phyloP scores from a whole-genome alignment of 192 early-diverging fungal species.

The Coemansia aciculifera region DNA sequence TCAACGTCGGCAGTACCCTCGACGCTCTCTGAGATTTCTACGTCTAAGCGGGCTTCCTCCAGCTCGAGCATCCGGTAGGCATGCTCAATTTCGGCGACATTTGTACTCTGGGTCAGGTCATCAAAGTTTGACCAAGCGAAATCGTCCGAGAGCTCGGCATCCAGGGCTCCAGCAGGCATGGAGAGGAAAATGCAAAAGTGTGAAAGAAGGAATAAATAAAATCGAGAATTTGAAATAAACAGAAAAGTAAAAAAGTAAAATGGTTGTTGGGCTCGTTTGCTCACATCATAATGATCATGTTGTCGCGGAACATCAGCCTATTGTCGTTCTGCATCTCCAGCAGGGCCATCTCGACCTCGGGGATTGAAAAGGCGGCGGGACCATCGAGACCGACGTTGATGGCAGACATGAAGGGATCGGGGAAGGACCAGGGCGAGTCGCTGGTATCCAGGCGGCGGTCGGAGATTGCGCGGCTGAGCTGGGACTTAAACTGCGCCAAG shows the following conservation, averaged over 20 bases:
- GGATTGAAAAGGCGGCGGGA: constrained; percentile 50
- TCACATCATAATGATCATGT: constrained; percentile 68
- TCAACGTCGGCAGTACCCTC: constrained; percentile 19
- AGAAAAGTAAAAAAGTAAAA: background rate
- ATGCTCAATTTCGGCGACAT: constrained; percentile 36
- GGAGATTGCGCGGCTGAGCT: constrained; percentile 47
- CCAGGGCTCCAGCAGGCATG: constrained; percentile 9
- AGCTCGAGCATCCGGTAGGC: constrained; percentile 43
- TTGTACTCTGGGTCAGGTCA: constrained; percentile 12
- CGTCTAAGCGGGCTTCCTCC: constrained; percentile 52
- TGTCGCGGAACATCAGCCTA: constrained; percentile 71
- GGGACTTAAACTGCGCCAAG: constrained; percentile 54
- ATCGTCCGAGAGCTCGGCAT: constrained; percentile 16
- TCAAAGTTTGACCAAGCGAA: constrained; percentile 23
- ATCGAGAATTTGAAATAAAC: background rate
- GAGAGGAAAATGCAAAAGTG: background rate
- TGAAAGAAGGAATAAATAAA: background rate
- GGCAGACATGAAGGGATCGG: constrained; percentile 58
- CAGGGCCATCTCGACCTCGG: constrained; percentile 64
- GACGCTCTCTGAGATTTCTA: constrained; percentile 38
- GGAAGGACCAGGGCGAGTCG: constrained; percentile 50
- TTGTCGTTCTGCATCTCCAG: constrained; percentile 63
- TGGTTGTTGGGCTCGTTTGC: background rate
- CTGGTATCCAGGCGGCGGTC: constrained; percentile 54
- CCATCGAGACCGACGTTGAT: constrained; percentile 57